Evolutionary conservation across 75 land plant species (phyloP), one percentile per base, ranked within the genome.

Genomic region (Cryptomeria japonica): DNA sequence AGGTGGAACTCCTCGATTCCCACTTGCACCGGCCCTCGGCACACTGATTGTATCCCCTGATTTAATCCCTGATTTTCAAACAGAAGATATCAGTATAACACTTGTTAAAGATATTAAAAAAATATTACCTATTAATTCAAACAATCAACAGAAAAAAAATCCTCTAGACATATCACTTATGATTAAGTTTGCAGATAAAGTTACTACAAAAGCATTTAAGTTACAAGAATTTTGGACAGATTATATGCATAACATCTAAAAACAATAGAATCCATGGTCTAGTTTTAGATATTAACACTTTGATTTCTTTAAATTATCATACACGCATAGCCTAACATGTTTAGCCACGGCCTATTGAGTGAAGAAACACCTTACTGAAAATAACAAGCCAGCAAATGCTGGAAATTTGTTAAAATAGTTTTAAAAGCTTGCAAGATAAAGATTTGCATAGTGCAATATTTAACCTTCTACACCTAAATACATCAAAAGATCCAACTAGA

Each of bases 11-110:
- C 95, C 95, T 83, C 88, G 89, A 37, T 93, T 83, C 31, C 95
- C 95, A 86, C 90, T 86, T 87, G 94, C 93, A 49, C 97, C 99
- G 90, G 93, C 97, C 51, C 91, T 90, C 82, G 92, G 93, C 8
- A 97, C 92, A 85, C 87, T 90, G 28, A 97, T 92, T 47, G 92
- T 91, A 85, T 93, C 94, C 16, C 95, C 96, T 90, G 92, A 92
- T 55, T 94, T 95, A 85, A 97, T 93, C 51, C 98, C 98, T 95
- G 61, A 84, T 32, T 55, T 49, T 53, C 31, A 12, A 53, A 72
- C 86, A 86, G 70, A 36, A 86, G 37, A 84, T 32, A 53, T 10
- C 55, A 5, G 25, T 84, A 31, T 32, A 84, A 53, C 0, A 2
- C 37, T 73, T 34, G 77, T 15, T 0, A 72, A 72, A 72, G 13